Evolutionary conservation across 441 rosid genomes (phyloP), one percentile per base, ranked within the genome.

Genomic region (Caryocar brasiliense): DNA sequence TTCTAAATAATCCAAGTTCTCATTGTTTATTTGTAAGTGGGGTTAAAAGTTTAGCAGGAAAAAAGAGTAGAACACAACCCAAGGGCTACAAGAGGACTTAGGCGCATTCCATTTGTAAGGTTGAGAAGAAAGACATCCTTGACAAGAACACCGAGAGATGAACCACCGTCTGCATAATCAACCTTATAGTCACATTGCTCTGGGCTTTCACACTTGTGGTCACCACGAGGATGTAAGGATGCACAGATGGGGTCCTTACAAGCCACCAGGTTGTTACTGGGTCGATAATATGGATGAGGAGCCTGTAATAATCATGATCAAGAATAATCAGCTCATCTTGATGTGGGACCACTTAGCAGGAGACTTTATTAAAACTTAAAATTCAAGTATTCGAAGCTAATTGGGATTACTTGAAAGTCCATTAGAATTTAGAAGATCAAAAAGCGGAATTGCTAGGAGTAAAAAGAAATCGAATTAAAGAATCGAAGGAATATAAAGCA

Each of bases 111-210:
- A 34, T 68, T 60, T 2, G 83, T 80, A 56, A 71, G 73, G 59
- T 82, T 76, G 66, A 92, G 66, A 44, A 78, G 71, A 51, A 88
- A 86, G 40, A 54, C 65, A 62, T 92, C 97, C 66, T 56, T 73
- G 46, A 92, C 78, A 18, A 92, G 95, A 36, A 79, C 84, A 24
- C 97, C 99, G 3, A 63, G 75, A 58, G 99, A 88, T 7, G 93
- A 92, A 19, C 97, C 90, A 2, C 88, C 83, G 65, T 92, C 99
- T 4, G 90, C 99, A 47, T 88, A 88, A 66, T 74, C 75, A 50
- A 92, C 86, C 76, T 73, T 79, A 6, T 88, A 92, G 64, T 79
- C 88, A 53, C 97, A 86, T 68, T 69, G 97, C 32, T 60, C 73
- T 0, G 71, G 80, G 49, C 30, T 25, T 45, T 82, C 76, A 62